Evolutionary conservation across 2,329 filamentous ascomycete genomes (phyloP), one percentile per base, ranked within the genome.

Genomic region (Dendryphion nanum): DNA sequence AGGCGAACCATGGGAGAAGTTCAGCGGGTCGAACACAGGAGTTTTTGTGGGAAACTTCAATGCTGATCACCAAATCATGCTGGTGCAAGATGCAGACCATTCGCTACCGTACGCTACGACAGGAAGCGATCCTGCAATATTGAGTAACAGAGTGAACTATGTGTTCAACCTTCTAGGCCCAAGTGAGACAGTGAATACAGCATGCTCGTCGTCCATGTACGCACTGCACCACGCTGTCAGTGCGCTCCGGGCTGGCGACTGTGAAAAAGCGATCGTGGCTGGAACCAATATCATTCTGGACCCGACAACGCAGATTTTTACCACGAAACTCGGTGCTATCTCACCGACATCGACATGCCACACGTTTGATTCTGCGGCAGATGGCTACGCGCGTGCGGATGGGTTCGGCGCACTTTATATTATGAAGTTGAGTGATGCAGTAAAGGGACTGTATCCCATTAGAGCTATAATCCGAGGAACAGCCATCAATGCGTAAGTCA

Each of bases 101-200:
- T 16, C 35, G 3, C n/a, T 29, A 1, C 36, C 35, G 3, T 52
- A 57, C 29, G 10, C 38, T 2, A 19, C 45, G 0, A 53, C 50
- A 1, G 58, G 58, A 6, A 38, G 14, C 1, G 26, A 32, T 26
- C 26, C 33, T 2, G 46, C 21, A 4, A 59, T 62, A 12, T 38
- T 55, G 8, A 41, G 39, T 7, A 61, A 63, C 35, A 51, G 59
- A 1, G 40, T 64, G 13, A 52, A 42, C 14, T 50, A 61, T 24
- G 18, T 57, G 6, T 59, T 63, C 40, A 53, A 63, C 30, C 42
- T 62, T 3, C 33, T 38, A 6, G 59, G 59, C 0, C 52, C 59
- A 15, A 53, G 53, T 42, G 15, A 58, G 4, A 45, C 42, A 0
- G 5, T 61, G 13, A 42, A 61, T 32, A 61, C 41, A 3, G 57